Percentiles rank a stretch among this genome's conserved stretches.
These are phyloP conservation scores for Candida ovalis DNA, from an alignment of 805 yeast species.

Conservation along the genomic window DNA sequence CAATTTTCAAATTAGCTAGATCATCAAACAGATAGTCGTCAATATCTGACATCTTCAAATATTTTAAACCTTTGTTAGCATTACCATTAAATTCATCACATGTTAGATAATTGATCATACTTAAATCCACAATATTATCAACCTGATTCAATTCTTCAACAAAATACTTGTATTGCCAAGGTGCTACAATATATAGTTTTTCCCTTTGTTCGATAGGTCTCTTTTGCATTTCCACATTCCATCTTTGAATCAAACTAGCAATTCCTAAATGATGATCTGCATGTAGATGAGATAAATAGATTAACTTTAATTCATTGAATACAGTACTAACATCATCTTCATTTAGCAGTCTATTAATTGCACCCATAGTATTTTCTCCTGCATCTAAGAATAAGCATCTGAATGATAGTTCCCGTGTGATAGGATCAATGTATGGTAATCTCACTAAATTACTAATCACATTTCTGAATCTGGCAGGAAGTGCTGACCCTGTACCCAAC, in stretches of 20 bases:
- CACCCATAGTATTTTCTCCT: conserved; percentile 90
- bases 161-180: conserved; percentile 70
- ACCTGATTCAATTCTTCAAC: conserved; percentile 56
- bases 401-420: conserved; percentile 13
- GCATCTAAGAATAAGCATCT: conserved; percentile 72
- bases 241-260: conserved; percentile 60
- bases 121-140: conserved; percentile 15
- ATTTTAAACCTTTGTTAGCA: conserved; percentile 4
- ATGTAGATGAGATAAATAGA: conserved; percentile 85
- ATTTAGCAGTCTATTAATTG: conserved; percentile 60
- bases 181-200: conserved; percentile 59
- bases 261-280: conserved; percentile 96
- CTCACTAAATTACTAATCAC: conserved; percentile 79
- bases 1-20: conserved; percentile 13
- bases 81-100: conserved; percentile 31
- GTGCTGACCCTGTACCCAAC: conserved; percentile 89
- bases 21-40: conserved; percentile 17
- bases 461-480: conserved; percentile 81
- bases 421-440: conserved; percentile 44
- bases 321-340: conserved; percentile 37
- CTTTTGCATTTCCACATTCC: conserved; percentile 45
- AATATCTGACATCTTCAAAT: conserved; percentile 25
- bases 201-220: conserved; percentile 31
- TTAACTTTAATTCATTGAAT: conserved; percentile 56
- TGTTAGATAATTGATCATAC: conserved; percentile 18